Conservation (phyloP, 371 early-diverging fungal genomes). For the Mortierella polycephala region DNA sequence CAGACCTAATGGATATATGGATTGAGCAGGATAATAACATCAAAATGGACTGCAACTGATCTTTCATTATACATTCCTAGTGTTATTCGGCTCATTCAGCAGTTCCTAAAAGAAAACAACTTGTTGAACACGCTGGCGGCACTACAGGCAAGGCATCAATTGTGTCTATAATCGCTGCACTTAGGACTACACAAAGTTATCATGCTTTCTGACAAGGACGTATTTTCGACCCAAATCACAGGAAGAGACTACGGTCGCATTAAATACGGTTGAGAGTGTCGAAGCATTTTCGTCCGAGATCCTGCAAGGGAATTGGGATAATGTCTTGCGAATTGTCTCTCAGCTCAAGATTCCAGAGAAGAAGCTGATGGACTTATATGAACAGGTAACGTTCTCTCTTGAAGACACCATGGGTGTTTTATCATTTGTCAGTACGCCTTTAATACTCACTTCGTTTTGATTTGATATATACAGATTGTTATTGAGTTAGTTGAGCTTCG, state of each 20-base stretch:
- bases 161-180: not conserved
- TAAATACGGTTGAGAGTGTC: constrained; percentile 87
- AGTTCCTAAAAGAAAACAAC: constrained; percentile 92
- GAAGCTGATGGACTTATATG: constrained; percentile 86
- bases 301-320: constrained; percentile 86
- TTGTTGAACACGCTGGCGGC: constrained; percentile 74
- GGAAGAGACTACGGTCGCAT: constrained; percentile 79
- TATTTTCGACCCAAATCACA: constrained; percentile 38
- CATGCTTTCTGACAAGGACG: not conserved
- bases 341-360: constrained; percentile 73
- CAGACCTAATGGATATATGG: not conserved
- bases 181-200: not conserved
- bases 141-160: constrained; percentile 64
- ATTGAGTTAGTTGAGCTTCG: constrained; percentile 86
- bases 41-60: not conserved
- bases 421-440: not conserved
- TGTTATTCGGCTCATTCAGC: constrained; percentile 88
- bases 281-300: constrained; percentile 79
- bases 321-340: constrained; percentile 77
- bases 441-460: not conserved
- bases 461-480: constrained; percentile 65
- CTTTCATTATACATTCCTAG: constrained; percentile 45
- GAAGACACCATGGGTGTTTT: constrained; percentile 1
- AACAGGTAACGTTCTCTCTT: constrained; percentile 71
- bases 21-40: not conserved